phyloP scores from a whole-genome alignment of 176 grass and related monocot genomes.

The Rhynchospora breviuscula region DNA sequence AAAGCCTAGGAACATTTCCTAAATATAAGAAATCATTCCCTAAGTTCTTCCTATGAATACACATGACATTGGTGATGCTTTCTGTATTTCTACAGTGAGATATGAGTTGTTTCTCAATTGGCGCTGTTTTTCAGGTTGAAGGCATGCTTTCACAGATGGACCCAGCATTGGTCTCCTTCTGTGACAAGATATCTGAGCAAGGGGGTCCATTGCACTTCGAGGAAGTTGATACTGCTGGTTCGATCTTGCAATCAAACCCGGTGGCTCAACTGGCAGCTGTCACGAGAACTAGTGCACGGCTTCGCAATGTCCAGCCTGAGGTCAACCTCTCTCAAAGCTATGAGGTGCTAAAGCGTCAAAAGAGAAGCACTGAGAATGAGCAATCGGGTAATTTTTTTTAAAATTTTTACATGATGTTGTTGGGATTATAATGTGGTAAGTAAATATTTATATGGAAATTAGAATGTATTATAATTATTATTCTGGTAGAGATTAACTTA shows the following conservation, averaged over 20 bases:
- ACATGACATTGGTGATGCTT: not conserved
- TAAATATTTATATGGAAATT: not conserved
- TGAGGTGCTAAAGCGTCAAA: constrained; percentile 66
- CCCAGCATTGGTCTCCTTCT: constrained; percentile 80
- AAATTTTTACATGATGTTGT: not conserved
- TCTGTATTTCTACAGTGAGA: not conserved
- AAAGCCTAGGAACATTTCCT: not conserved
- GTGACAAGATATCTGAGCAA: constrained; percentile 84
- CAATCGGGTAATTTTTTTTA: constrained; percentile 42
- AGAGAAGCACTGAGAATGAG: constrained; percentile 67
- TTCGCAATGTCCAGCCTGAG: constrained; percentile 89
- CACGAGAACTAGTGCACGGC: constrained; percentile 77
- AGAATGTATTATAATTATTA: not conserved
- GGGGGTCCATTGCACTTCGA: constrained; percentile 51
- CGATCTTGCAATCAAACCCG: constrained; percentile 57
- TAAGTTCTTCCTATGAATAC: not conserved
- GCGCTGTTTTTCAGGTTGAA: constrained; percentile 48
- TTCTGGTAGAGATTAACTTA: not conserved
- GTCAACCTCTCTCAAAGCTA: constrained; percentile 73
- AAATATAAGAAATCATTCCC: not conserved
- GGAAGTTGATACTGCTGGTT: constrained; percentile 45
- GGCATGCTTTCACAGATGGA: constrained; percentile 99
- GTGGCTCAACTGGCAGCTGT: constrained; percentile 65
- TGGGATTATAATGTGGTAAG: not conserved
- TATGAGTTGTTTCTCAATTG: not conserved